Base-by-base conservation (phyloP, 768 basidiomycete genomes). In the Ephemerocybe angulata region DNA sequence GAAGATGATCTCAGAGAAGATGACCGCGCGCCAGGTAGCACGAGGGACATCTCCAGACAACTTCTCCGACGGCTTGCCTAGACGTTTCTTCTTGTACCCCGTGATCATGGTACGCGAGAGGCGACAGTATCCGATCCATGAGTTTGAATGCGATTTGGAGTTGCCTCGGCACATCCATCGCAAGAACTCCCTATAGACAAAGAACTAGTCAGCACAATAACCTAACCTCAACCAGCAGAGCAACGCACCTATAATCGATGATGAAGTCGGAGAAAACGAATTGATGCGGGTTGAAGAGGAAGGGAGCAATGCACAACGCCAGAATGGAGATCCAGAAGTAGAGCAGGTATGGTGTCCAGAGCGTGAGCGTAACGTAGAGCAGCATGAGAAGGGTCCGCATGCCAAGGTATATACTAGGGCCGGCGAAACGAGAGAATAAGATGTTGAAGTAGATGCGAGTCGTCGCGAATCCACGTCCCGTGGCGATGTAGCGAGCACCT, bases 271-370 rank as follows among this genome's bases (percentile, higher is more conserved):
- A 84, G 70, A 94, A 88, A 19, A 91, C 90, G 75, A 99, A 99
- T 72, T 98, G 97, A 70, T 99, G 97, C n/a, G 97, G 97, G 68
- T 98, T 99, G 83, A 98, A 99, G 65, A 98, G 70, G 88, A 99
- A 99, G 7, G 97, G 97, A 28, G 96, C 88, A 60, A 98, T 73
- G 65, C 94, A 98, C 8, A 99, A 81, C 15, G 94, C 84, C 29
- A 94, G 76, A 58, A 95, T 92, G 40, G 96, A 94, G 52, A 98
- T 70, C 96, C 96, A 98, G 81, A 99, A 99, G 78, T 98, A 99
- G 68, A 94, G 87, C 63, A 98, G 70, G 70, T 89, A 96, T 2
- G 89, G 86, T 28, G 91, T 90, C 90, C 92, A 98, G 50, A 98
- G 72, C 25, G 93, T 79, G 70, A 98, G 71, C 24, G 97, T 96